These are phyloP conservation scores for Pleurotus tuoliensis DNA, from an alignment of 768 basidiomycete genomes.

Conservation along the genomic window DNA sequence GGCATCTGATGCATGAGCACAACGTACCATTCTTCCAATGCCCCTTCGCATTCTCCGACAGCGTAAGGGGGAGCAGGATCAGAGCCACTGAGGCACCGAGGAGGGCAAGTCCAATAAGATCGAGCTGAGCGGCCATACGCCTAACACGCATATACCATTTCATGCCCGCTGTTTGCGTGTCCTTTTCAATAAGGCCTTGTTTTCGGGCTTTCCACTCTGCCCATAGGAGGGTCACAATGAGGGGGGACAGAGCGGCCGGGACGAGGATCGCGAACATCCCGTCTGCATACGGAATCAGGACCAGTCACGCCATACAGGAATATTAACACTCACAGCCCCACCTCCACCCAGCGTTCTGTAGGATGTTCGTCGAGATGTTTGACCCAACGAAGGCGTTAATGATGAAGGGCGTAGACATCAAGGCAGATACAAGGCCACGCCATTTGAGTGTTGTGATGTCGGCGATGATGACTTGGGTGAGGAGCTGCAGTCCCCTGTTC, in stretches of 20 bases:
- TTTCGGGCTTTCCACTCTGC: constrained; percentile 45
- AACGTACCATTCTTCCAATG: constrained; percentile 46
- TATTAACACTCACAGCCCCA: constrained; percentile 56
- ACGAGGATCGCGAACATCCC: constrained; percentile 58
- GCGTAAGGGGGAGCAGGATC: constrained; percentile 53
- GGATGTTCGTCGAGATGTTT: constrained; percentile 49
- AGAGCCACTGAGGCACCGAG: constrained; percentile 46
- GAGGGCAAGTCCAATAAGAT: constrained; percentile 47
- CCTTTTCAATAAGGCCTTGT: constrained; percentile 22
- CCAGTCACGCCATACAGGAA: neutral
- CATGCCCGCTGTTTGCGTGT: neutral
- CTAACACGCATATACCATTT: constrained; percentile 18
- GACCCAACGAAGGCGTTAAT: constrained; percentile 65
- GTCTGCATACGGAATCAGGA: constrained; percentile 25
- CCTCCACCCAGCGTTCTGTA: constrained; percentile 48
- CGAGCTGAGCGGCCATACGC: constrained; percentile 32
- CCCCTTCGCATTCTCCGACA: constrained; percentile 33
- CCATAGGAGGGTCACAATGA: constrained; percentile 53
- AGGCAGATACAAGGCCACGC: constrained; percentile 37
- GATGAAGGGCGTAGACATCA: constrained; percentile 50
- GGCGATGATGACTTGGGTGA: constrained; percentile 62
- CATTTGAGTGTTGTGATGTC: constrained; percentile 56
- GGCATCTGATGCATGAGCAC: neutral
- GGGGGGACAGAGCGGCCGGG: constrained; percentile 44
- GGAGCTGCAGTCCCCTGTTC: constrained; percentile 54